These are phyloP conservation scores for Prunus campanulata DNA, from an alignment of 306 rosid genomes.

Conservation along the genomic window DNA sequence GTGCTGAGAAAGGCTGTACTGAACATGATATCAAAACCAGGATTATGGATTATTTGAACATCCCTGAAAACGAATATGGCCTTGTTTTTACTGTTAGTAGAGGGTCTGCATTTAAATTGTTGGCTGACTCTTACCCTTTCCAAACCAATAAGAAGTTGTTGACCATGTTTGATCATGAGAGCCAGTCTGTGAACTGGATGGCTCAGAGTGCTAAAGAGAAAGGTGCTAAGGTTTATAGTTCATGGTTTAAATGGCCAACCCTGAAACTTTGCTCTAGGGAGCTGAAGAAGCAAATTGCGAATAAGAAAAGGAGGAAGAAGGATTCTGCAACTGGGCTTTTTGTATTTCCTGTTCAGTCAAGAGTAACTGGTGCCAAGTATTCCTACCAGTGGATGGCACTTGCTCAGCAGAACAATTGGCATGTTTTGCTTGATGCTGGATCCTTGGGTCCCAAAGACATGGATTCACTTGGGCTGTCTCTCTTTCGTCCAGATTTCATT, in stretches of 20 bases:
- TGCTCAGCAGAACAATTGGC: conserved; percentile 99
- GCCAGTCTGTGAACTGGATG: conserved; percentile 98
- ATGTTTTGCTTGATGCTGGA: conserved; percentile 96
- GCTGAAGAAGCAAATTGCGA: conserved; percentile 81
- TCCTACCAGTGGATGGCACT: conserved; percentile 99
- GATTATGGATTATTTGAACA: conserved; percentile 90
- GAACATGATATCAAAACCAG: conserved; percentile 82
- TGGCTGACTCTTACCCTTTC: conserved; percentile 95
- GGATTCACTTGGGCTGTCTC: conserved; percentile 96
- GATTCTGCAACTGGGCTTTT: conserved; percentile 88
- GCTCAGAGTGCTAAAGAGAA: conserved; percentile 88
- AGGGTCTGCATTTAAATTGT: conserved; percentile 90
- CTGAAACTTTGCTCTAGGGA: conserved; percentile 91
- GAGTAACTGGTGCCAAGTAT: conserved; percentile 97
- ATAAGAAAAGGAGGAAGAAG: conserved; percentile 86
- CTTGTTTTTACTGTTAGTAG: conserved; percentile 97
- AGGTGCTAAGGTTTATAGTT: conserved; percentile 87
- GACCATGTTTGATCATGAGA: conserved; percentile 99
- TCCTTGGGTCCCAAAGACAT: conserved; percentile 98
- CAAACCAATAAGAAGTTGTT: conserved; percentile 78
- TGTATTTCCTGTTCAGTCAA: conserved; percentile 96
- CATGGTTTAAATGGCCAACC: conserved; percentile 99
- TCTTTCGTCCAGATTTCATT: conserved; percentile 92
- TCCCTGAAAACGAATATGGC: conserved; percentile 89
- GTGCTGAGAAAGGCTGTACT: conserved; percentile 78